Base-by-base conservation (phyloP, 371 early-diverging fungal species). In the Mortierella sp. region DNA sequence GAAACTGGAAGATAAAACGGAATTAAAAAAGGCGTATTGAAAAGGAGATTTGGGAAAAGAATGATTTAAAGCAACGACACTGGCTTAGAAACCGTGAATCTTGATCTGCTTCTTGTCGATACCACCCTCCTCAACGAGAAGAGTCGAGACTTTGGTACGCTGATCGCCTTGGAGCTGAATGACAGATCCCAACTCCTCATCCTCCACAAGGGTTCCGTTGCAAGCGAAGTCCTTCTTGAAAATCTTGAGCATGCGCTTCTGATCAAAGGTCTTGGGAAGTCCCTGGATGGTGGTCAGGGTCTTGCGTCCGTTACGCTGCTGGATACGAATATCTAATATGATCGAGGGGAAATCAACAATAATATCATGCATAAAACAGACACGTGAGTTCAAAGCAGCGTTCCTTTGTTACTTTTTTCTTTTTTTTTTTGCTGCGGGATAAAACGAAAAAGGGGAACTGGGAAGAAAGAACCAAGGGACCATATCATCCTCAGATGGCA, bases 141-240 rank as follows among this genome's bases (percentile, higher is more conserved):
- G 96, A 64, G 88, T 84, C 58, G 83, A 84, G 68, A 97, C 90
- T 81, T 95, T 96, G 47, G 80, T 54, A 58, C 99, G 91, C 70
- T 99, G 98, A 84, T 98, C 98, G 57, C 99, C 99, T 47, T 94
- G 90, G 26, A 99, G 88, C 82, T 98, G 98, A 75, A 98, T 90
- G 50, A 97, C 90, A 70, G 93, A 82, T 31, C 96, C 97, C 42
- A 90, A 79, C 72, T 94, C 95, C 73, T 95, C 92, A 84, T 98
- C 96, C 50, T 93, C 89, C 24, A 95, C 92, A 46, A 98, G 83
- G 24, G 89, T 96, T 27, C 99, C 99, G 86, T 94, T 97, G 86
- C 99, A 98, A 53, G 97, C 97, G 79, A 97, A 97, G 48, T 92
- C 91, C 85, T 95, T 97, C 86, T 97, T 98, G 81, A 99, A 95